phyloP scores from a whole-genome alignment of 768 basidiomycete species.

The Pisolithus orientalis region DNA sequence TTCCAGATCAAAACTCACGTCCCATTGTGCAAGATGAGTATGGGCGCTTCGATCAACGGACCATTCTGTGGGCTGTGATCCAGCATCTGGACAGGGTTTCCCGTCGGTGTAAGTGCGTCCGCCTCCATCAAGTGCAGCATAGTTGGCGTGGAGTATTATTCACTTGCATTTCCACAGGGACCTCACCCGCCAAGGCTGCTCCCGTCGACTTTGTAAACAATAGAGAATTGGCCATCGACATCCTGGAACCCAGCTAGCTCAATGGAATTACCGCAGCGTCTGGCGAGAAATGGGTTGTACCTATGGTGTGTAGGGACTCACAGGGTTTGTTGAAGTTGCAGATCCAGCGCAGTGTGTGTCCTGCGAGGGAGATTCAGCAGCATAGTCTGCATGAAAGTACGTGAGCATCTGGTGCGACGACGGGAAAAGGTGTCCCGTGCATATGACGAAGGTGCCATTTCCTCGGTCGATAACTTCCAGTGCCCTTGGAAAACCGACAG shows the following conservation, averaged over 20 bases:
- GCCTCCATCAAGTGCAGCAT: constrained; percentile 23
- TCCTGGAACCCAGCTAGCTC: constrained; percentile 22
- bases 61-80: constrained; percentile 22
- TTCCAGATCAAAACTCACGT: constrained; percentile 4
- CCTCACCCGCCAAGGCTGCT: constrained; percentile 25
- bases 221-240: constrained; percentile 18
- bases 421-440: constrained; percentile 4
- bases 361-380: not conserved
- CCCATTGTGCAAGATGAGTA: not conserved
- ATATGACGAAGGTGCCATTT: constrained; percentile 14
- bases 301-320: constrained; percentile 22
- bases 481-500: constrained; percentile 13
- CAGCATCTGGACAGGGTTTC: constrained; percentile 19
- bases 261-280: constrained; percentile 20
- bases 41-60: constrained; percentile 26
- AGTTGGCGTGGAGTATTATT: constrained; percentile 19
- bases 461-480: constrained; percentile 14
- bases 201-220: constrained; percentile 26
- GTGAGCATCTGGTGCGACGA: too few relatives aligned
- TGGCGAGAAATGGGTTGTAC: constrained; percentile 18
- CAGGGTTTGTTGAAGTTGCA: constrained; percentile 16
- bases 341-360: constrained; percentile 23
- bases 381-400: constrained; percentile 5
- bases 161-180: constrained; percentile 17
- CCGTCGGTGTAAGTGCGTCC: constrained; percentile 16